A percentile compares a stretch with the other conserved stretches of the same genome.
Conservation (phyloP, 2,329 filamentous ascomycete species). For the Hymenotorrendiella dingleyae region DNA sequence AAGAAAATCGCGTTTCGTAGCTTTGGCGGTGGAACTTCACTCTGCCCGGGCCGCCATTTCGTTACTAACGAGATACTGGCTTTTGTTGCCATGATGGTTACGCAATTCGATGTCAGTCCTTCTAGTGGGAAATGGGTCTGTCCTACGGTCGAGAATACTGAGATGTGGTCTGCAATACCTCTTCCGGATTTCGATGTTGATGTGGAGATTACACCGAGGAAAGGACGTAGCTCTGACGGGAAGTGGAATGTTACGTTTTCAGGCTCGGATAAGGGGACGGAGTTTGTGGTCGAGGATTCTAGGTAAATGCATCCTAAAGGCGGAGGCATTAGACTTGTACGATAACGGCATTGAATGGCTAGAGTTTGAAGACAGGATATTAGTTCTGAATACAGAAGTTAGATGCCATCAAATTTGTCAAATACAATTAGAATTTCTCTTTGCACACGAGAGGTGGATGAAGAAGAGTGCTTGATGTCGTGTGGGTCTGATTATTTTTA, state of each 20-base stretch:
- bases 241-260: constrained; percentile 4
- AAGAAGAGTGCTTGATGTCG: too few relatives aligned
- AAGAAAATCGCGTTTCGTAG: constrained; percentile 19
- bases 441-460: too few relatives aligned
- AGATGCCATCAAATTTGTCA: too few relatives aligned
- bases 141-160: neutral
- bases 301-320: too few relatives aligned
- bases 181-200: neutral
- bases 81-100: constrained; percentile 18
- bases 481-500: too few relatives aligned
- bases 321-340: too few relatives aligned
- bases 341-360: too few relatives aligned
- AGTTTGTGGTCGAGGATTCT: constrained; percentile 3
- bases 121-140: constrained; percentile 12
- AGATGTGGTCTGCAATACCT: neutral
- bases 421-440: too few relatives aligned
- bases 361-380: too few relatives aligned
- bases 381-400: too few relatives aligned
- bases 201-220: neutral
- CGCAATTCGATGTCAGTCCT: constrained; percentile 15
- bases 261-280: constrained; percentile 6
- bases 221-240: neutral
- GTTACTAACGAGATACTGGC: constrained; percentile 32
- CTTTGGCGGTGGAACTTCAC: constrained; percentile 33
- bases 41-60: constrained; percentile 34